phyloP scores from a whole-genome alignment of 2,329 filamentous ascomycete species.

The Ceratocystis albifundus region DNA sequence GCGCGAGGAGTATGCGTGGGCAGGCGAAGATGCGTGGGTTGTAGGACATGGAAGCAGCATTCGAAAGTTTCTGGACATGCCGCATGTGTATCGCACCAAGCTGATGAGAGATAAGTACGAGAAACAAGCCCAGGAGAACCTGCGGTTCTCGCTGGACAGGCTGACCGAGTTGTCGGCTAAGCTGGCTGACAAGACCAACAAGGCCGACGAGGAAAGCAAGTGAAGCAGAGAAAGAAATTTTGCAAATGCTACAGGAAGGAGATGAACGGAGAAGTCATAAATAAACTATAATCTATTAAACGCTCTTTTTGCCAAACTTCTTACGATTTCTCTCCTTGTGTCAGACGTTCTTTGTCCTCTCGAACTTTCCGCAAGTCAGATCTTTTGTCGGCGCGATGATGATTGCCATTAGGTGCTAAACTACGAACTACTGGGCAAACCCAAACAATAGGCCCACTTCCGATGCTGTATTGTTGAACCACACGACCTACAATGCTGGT shows the following conservation, averaged over 20 bases:
- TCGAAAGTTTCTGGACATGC: conserved; percentile 11
- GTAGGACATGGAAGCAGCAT: conserved; percentile 13
- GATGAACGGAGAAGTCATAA: background rate
- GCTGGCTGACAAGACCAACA: background rate
- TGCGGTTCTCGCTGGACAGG: conserved; percentile 5
- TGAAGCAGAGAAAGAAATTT: too few species aligned
- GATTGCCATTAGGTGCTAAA: conserved; percentile 8
- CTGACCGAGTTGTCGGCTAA: background rate
- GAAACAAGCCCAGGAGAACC: conserved; percentile 10
- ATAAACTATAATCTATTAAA: background rate
- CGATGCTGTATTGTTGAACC: conserved; percentile 6
- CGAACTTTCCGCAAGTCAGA: background rate
- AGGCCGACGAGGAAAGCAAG: background rate
- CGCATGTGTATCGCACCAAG: conserved; percentile 18
- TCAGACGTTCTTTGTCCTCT: background rate
- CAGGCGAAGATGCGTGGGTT: conserved; percentile 15
- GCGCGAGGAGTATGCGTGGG: conserved; percentile 22
- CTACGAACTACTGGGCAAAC: conserved; percentile 14
- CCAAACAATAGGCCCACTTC: conserved; percentile 7
- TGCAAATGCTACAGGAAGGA: too few species aligned
- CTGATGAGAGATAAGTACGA: conserved; percentile 19
- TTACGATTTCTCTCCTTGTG: background rate
- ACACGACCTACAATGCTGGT: conserved; percentile 8
- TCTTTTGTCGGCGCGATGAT: conserved; percentile 3
- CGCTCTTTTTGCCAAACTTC: background rate